Evolutionary conservation across 2,329 filamentous ascomycete genomes (phyloP), one percentile per base, ranked within the genome.

Genomic region (Bipolaris victoriae): DNA sequence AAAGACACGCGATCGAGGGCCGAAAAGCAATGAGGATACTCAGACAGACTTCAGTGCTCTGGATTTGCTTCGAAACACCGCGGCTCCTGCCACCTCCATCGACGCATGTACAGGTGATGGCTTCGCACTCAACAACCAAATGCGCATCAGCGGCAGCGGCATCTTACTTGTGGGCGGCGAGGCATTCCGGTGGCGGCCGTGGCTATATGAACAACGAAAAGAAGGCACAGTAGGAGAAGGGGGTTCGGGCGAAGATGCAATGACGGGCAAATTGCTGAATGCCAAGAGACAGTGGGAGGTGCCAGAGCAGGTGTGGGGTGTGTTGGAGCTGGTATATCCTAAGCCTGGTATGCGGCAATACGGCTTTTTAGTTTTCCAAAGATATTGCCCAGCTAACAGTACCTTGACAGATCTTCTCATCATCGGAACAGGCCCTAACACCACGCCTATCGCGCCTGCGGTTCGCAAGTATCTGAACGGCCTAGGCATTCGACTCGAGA

Each of bases 141-240:
- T 90, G 35, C 87, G 85, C 51, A 86, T 96, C 29, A 79, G 80
- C 1, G 86, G 86, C 0, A 83, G 86, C 49, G 94, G 92, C 0
- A 84, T 92, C 24, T 74, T 99, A 60, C 82, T 99, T 5, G 84
- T 97, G 1, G 89, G 87, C 39, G 94, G 94, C 5, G 92, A 98
- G 77, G 92, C 89, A 0, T 98, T 97, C 75, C 79, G 82, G 49
- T 99, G 95, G 95, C 81, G 85, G 72, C 95, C 95, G 4, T 97
- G 94, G 92, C 77, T 84, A 58, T 76, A 74, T 3, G 79, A 70
- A 40, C 55, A 44, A 1, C 36, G 63, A 57, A 76, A 65, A 69
- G 74, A 69, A 68, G 76, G 65, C 70, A 49, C 44, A 6, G 18
- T 48, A 29, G 37, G 20, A 18, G 36, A 13, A 43, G 54, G 49